Evolutionary conservation across 2,329 filamentous ascomycete species (phyloP).

Genomic region (Diaporthe australafricana): DNA sequence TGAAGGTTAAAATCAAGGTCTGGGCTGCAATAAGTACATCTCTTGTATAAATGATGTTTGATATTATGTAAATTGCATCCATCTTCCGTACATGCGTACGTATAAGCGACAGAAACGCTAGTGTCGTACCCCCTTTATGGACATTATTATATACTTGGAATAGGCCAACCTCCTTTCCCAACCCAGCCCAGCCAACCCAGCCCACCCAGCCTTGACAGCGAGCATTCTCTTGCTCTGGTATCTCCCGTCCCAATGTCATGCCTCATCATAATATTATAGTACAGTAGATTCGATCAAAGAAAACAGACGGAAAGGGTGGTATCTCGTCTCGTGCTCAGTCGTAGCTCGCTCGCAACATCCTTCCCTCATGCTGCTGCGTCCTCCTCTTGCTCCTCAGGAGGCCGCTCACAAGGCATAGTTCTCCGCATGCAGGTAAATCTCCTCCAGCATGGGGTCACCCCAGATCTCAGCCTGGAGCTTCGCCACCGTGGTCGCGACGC

Average conservation of each 20-base stretch:
- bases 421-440: constrained; percentile 94
- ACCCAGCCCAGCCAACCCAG: neutral
- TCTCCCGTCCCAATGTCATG: constrained; percentile 14
- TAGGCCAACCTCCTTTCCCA: neutral
- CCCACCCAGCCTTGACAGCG: neutral
- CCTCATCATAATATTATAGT: constrained; percentile 13
- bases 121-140: neutral
- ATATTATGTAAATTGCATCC: constrained; percentile 1
- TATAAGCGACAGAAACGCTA: constrained; percentile 3
- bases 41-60: neutral
- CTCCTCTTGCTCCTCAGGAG: neutral
- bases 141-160: neutral
- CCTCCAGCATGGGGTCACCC: constrained; percentile 81
- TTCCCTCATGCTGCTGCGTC: neutral
- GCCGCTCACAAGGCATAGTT: constrained; percentile 83
- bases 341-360: neutral
- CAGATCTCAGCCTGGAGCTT: constrained; percentile 85
- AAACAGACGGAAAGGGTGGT: constrained; percentile 31
- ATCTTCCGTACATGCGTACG: neutral
- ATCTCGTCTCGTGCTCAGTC: constrained; percentile 28
- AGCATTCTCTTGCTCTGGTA: constrained; percentile 26
- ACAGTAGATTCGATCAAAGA: constrained; percentile 14
- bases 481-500: constrained; percentile 88
- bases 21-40: neutral
- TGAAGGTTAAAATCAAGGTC: neutral